Conservation (phyloP, 2,329 filamentous ascomycete genomes). For the Colletotrichum cordylinicola region DNA sequence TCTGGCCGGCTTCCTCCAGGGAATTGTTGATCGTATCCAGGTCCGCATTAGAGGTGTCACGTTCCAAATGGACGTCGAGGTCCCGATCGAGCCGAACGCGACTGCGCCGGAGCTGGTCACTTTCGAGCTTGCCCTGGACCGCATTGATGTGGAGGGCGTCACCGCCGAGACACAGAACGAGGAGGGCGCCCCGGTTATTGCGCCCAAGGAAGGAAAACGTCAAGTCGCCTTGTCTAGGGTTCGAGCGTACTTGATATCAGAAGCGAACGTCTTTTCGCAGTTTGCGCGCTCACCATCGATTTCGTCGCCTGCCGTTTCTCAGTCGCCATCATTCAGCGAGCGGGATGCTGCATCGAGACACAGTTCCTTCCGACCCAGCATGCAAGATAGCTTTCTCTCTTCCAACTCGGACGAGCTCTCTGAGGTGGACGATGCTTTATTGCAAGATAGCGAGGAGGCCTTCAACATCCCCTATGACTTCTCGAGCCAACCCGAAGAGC, state of each 20-base stretch:
- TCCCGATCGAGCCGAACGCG: slow-evolving; percentile 55
- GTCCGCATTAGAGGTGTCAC: slow-evolving; percentile 69
- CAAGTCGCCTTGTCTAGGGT: slow-evolving; percentile 69
- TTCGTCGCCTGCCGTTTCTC: slow-evolving; percentile 60
- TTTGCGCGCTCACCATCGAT: slow-evolving; percentile 56
- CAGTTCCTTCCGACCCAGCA: slow-evolving; percentile 22
- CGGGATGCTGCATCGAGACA: slow-evolving; percentile 30
- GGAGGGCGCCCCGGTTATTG: slow-evolving; percentile 38
- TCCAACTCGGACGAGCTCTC: slow-evolving; percentile 36
- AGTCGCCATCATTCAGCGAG: slow-evolving; percentile 45
- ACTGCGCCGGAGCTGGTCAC: slow-evolving; percentile 61
- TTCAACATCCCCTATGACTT: slow-evolving; percentile 63
- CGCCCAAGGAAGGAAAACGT: slow-evolving; percentile 68
- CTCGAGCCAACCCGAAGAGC: slow-evolving; percentile 38
- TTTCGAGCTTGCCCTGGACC: slow-evolving; percentile 69
- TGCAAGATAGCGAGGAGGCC: slow-evolving; percentile 61
- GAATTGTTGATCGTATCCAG: slow-evolving; percentile 74
- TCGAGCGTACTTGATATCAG: slow-evolving; percentile 69
- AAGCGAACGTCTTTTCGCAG: slow-evolving; percentile 69
- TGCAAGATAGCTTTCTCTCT: slow-evolving; percentile 29
- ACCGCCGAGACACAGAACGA: slow-evolving; percentile 45
- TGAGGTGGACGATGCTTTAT: slow-evolving; percentile 37
- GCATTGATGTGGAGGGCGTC: slow-evolving; percentile 71
- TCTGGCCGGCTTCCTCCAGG: slow-evolving; percentile 74
- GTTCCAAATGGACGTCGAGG: slow-evolving; percentile 68